Evolutionary conservation across 306 rosid species (phyloP).

Genomic region (Pyrus communis): DNA sequence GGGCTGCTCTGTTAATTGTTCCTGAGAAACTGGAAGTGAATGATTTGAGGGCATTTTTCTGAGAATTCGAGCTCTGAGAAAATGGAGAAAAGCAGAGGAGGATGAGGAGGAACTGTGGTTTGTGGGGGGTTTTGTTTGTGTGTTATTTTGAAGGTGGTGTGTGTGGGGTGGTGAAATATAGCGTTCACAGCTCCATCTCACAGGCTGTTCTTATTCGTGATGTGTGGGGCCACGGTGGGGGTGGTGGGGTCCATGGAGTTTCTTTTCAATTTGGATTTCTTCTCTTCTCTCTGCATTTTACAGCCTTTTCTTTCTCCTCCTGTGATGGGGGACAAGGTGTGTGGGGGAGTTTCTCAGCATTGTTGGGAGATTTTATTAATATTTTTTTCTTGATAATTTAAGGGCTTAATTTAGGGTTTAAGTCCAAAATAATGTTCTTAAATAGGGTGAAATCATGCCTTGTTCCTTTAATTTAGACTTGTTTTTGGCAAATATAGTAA

Average conservation of each 20-base stretch:
- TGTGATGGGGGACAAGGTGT: neutral
- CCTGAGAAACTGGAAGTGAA: slow-evolving; percentile 60
- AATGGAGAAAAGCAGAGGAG: neutral
- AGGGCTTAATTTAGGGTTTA: neutral
- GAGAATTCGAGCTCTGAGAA: slow-evolving; percentile 12
- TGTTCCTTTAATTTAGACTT: neutral
- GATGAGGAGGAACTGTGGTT: neutral
- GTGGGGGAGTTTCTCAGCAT: neutral
- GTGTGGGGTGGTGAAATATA: slow-evolving; percentile 24
- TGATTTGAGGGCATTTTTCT: slow-evolving; percentile 24
- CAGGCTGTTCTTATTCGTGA: slow-evolving; percentile 67
- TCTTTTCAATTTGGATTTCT: neutral
- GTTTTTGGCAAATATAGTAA: neutral
- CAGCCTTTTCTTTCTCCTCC: neutral
- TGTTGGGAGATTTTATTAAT: neutral
- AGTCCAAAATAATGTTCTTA: neutral
- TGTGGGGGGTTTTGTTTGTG: neutral
- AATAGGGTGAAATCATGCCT: neutral
- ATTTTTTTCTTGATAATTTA: neutral
- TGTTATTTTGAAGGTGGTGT: neutral
- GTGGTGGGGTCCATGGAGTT: slow-evolving; percentile 29
- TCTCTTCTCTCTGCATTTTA: neutral
- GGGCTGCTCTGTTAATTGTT: slow-evolving; percentile 5
- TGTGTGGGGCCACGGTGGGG: neutral
- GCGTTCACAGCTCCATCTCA: slow-evolving; percentile 40